Evolutionary conservation across 306 rosid species (phyloP).

Genomic region (Sindora glabra): DNA sequence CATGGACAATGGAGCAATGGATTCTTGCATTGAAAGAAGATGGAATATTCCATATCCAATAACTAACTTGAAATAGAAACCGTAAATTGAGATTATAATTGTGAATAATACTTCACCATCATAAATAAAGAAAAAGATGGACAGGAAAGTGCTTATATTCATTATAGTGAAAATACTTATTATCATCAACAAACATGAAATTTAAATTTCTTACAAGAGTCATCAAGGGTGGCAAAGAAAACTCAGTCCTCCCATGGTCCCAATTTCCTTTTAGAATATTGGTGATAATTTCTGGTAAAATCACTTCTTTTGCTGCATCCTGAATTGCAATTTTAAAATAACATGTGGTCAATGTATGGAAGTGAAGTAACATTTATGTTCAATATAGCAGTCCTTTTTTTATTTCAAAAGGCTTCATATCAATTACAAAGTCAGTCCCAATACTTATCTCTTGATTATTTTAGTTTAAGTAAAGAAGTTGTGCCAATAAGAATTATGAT

Average conservation of each 20-base stretch:
- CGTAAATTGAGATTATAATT: neutral
- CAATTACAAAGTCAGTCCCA: neutral
- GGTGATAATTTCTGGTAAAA: constrained; percentile 49
- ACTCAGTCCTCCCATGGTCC: constrained; percentile 80
- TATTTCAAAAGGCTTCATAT: neutral
- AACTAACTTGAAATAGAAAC: neutral
- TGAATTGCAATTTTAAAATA: constrained; percentile 26
- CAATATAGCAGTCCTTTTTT: constrained; percentile 1
- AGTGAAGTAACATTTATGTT: too few relatives aligned
- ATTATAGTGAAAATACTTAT: too few relatives aligned
- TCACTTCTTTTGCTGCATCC: constrained; percentile 43
- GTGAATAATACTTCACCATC: neutral
- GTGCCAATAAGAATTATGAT: neutral
- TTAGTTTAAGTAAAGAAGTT: neutral
- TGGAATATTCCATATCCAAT: neutral
- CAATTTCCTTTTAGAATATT: constrained; percentile 68
- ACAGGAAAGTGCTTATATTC: too few relatives aligned
- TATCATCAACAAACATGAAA: constrained; percentile 7
- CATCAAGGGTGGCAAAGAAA: constrained; percentile 95
- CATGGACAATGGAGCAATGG: too few relatives aligned
- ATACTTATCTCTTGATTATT: neutral
- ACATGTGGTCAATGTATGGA: too few relatives aligned
- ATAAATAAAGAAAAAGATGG: too few relatives aligned
- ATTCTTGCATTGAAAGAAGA: neutral
- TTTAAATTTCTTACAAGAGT: constrained; percentile 62